Percentiles rank a stretch among this genome's conserved stretches.
These are phyloP conservation scores for Penicillium parvum DNA, from an alignment of 495 filamentous ascomycete species.

Conservation along the genomic window DNA sequence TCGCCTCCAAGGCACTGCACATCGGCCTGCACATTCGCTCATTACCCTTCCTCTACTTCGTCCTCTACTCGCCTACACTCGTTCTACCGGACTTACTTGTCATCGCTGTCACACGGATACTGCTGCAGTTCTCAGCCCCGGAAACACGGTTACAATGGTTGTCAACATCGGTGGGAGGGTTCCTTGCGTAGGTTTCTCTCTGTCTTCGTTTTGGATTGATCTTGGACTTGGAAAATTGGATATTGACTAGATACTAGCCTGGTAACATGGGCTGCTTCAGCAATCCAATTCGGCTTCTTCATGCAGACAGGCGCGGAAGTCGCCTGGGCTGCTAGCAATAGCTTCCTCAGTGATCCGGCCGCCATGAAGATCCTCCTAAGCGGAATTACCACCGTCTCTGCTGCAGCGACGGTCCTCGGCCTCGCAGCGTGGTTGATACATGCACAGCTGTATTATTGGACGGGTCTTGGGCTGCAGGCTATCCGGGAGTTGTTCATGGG, in stretches of 20 bases:
- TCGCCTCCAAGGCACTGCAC: constrained; percentile 35
- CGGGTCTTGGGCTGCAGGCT: constrained; percentile 23
- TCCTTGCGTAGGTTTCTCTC: constrained; percentile 28
- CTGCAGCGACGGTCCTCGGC: constrained; percentile 30
- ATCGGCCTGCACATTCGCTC: constrained; percentile 33
- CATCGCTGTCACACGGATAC: constrained; percentile 23
- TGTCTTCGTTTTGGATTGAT: too few species aligned
- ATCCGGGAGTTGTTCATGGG: constrained; percentile 17
- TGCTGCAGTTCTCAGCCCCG: constrained; percentile 24
- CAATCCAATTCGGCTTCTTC: constrained; percentile 41
- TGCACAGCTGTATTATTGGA: constrained; percentile 28
- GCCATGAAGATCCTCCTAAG: constrained; percentile 43
- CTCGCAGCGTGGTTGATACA: constrained; percentile 27
- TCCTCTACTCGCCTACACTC: constrained; percentile 35
- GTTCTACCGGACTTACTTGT: constrained; percentile 33
- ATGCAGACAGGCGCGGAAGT: constrained; percentile 41
- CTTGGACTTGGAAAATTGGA: too few species aligned
- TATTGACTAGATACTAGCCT: constrained; percentile 17
- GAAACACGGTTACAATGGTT: constrained; percentile 24
- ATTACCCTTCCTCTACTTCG: constrained; percentile 34
- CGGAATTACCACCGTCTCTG: constrained; percentile 33
- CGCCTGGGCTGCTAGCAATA: constrained; percentile 35
- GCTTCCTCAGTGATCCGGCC: constrained; percentile 37
- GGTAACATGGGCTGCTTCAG: constrained; percentile 29
- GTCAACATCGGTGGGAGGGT: constrained; percentile 23